A percentile compares a stretch with the other conserved stretches of the same genome.
Evolutionary conservation across 148 eudicot genomes (phyloP).

Genomic region (Camellia granthamiana): DNA sequence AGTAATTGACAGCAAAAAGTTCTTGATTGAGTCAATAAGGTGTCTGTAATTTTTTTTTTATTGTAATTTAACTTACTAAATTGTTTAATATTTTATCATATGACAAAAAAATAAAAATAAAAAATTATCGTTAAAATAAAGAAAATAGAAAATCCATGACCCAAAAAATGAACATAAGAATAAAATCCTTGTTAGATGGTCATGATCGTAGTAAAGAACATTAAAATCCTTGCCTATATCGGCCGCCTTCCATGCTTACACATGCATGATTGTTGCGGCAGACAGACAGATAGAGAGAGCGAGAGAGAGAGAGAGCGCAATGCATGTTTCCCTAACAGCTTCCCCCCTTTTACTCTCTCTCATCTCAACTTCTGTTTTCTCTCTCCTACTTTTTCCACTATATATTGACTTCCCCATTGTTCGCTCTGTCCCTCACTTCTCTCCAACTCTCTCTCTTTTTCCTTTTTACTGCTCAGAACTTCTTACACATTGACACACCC

Average conservation of each 20-base stretch:
- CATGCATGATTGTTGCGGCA: slow-evolving; percentile 80
- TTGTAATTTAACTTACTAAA: too few relatives aligned
- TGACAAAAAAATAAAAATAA: too few relatives aligned
- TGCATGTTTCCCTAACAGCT: slow-evolving; percentile 35
- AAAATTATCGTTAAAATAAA: slow-evolving; percentile 35
- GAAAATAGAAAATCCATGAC: neutral
- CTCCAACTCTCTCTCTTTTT: slow-evolving; percentile 1
- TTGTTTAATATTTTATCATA: too few relatives aligned
- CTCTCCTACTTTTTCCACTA: slow-evolving; percentile 31
- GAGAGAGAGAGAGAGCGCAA: slow-evolving; percentile 14
- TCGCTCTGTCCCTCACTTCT: slow-evolving; percentile 22
- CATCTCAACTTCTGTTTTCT: slow-evolving; percentile 3
- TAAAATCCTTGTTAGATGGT: neutral
- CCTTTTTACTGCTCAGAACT: slow-evolving; percentile 5
- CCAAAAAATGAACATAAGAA: neutral
- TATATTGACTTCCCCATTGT: slow-evolving; percentile 24
- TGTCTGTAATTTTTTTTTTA: too few relatives aligned
- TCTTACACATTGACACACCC: neutral
- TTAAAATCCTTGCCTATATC: slow-evolving; percentile 39
- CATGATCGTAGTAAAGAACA: slow-evolving; percentile 22
- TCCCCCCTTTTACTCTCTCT: neutral
- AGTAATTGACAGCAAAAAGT: too few relatives aligned
- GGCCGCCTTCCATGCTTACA: slow-evolving; percentile 87
- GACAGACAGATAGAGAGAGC: neutral
- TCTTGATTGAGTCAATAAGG: too few relatives aligned